phyloP scores from a whole-genome alignment of 129 eudicot genomes.

The Logfia minima region DNA sequence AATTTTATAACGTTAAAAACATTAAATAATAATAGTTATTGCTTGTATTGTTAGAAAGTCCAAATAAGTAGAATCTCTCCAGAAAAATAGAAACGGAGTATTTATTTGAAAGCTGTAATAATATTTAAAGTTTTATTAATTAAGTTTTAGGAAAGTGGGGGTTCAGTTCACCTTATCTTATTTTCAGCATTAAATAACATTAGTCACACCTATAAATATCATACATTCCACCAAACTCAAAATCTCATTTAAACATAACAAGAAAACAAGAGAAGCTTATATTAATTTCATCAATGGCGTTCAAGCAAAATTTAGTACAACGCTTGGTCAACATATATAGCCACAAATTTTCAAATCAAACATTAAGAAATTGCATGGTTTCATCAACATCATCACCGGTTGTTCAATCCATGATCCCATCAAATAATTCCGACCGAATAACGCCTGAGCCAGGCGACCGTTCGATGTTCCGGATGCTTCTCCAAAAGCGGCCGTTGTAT shows the following conservation, averaged over 20 bases:
- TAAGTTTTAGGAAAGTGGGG: neutral
- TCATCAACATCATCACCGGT: constrained; percentile 42
- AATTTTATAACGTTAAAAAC: too few species aligned
- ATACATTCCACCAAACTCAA: neutral
- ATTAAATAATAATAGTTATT: too few species aligned
- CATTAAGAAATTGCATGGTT: constrained; percentile 46
- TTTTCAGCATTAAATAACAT: constrained; percentile 3
- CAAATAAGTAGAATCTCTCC: neutral
- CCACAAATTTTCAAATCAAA: constrained; percentile 41
- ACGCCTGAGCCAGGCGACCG: constrained; percentile 51
- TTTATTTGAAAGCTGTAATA: neutral
- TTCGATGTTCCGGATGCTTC: constrained; percentile 41
- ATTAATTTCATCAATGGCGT: constrained; percentile 62
- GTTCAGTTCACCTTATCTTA: constrained; percentile 1
- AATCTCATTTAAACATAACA: neutral
- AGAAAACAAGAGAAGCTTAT: neutral
- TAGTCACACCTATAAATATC: constrained; percentile 34
- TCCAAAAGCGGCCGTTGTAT: constrained; percentile 42
- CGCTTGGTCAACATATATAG: constrained; percentile 36
- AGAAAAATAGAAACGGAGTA: neutral
- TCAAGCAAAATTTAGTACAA: constrained; percentile 53
- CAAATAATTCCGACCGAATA: constrained; percentile 14
- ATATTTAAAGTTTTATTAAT: neutral
- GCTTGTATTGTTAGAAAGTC: too few species aligned
- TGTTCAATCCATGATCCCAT: constrained; percentile 32